Evolutionary conservation across 1,284 basidiomycete genomes (phyloP), one percentile per base, ranked within the genome.

Genomic region (Leccinum subfulvum): DNA sequence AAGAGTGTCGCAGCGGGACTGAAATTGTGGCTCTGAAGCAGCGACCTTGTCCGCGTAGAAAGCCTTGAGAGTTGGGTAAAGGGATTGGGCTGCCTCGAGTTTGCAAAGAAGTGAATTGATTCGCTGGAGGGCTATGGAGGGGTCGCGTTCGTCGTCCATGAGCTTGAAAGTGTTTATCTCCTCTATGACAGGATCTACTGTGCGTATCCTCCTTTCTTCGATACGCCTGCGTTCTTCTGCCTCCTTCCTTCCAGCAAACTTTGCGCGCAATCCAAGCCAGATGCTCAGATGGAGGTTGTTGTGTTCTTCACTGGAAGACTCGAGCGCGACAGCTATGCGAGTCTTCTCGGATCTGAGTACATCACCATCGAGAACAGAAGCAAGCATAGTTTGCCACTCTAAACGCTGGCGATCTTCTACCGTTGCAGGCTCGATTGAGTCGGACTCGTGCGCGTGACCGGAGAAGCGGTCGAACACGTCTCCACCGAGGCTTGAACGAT

Each of bases 301-400:
- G 77, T 88, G 83, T 77, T 91, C 85, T 69, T 92, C 84, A 58
- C 82, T 81, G 63, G 87, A 82, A 61, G 85, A 82, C 72, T 88
- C 82, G 67, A 94, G 78, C 51, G 86, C 86, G 68, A 84, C 87
- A 57, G 90, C 87, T 67, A 96, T 95, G 62, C 96, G 87, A 21
- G 90, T 91, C 77, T 94, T 97, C 78, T 98, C 96, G 2, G 92
- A 91, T 73, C 91, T 93, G 64, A 98, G 83, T 6, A 98, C 95
- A 71, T 98, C 95, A 14, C 96, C 95, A 44, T 88, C 87, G 35
- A 98, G 82, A 23, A 98, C 95, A 44, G 94, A 96, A 9, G 92
- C 87, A 47, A 98, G 84, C 89, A 97, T 92, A 44, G 90, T 91
- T 76, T 96, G 94, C 95, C 95, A 98, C 76, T 96, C 95, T 55